phyloP scores from a whole-genome alignment of 2,329 filamentous ascomycete species.

The Diaporthe citriasiana region DNA sequence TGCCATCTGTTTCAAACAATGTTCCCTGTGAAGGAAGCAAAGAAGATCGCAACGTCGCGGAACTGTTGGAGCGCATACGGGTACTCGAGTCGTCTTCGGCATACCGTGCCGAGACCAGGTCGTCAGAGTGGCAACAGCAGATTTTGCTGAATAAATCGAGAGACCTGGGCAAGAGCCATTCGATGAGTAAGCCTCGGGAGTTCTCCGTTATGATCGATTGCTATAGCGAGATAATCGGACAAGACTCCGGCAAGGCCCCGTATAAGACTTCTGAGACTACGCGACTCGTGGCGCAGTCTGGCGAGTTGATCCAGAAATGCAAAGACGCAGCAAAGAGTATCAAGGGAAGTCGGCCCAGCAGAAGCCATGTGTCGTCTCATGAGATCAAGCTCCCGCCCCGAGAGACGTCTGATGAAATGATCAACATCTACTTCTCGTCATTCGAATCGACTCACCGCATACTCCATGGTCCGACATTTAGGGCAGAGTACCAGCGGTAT shows the following conservation, averaged over 20 bases:
- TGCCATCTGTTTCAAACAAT: no score
- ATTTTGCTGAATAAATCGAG: slow-evolving; percentile 54
- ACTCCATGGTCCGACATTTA: slow-evolving; percentile 67
- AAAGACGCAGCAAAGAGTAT: slow-evolving; percentile 51
- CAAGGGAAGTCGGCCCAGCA: slow-evolving; percentile 53
- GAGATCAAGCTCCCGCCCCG: slow-evolving; percentile 46
- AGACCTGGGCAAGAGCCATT: slow-evolving; percentile 51
- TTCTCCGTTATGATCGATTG: slow-evolving; percentile 50
- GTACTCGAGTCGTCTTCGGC: neutral
- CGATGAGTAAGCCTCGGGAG: slow-evolving; percentile 51
- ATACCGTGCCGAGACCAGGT: neutral
- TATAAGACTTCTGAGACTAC: slow-evolving; percentile 46
- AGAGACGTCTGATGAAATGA: slow-evolving; percentile 56
- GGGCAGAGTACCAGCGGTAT: slow-evolving; percentile 61
- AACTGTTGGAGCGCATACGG: neutral
- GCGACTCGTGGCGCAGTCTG: slow-evolving; percentile 47
- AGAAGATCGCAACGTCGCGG: neutral
- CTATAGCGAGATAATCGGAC: slow-evolving; percentile 47
- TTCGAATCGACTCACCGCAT: slow-evolving; percentile 67
- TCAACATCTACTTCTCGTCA: slow-evolving; percentile 61
- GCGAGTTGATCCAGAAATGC: slow-evolving; percentile 51
- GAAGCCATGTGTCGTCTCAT: slow-evolving; percentile 46
- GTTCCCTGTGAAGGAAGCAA: neutral
- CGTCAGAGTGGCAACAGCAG: slow-evolving; percentile 37
- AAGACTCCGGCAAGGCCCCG: slow-evolving; percentile 39